Percentiles rank a stretch among this genome's conserved stretches.
Conservation (phyloP, 2,329 filamentous ascomycete species). For the Plectosphaerella plurivora region DNA sequence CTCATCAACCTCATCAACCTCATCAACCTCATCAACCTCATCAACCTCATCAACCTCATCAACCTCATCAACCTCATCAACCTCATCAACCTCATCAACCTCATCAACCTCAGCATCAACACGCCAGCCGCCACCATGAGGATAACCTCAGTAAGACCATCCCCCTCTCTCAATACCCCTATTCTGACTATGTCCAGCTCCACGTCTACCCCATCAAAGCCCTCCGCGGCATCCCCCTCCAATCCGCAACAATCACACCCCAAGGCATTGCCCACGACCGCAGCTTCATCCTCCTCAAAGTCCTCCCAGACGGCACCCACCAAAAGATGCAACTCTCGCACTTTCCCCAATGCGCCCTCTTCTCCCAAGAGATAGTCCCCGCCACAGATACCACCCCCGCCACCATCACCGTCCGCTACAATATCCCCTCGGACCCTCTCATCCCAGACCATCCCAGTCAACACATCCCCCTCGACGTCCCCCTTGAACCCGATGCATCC, state of each 20-base stretch:
- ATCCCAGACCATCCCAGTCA: constrained; percentile 31
- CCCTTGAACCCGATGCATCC: constrained; percentile 47
- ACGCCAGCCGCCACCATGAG: background rate
- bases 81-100: background rate
- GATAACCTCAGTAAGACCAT: background rate
- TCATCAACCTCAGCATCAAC: constrained; percentile 1
- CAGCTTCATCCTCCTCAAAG: constrained; percentile 65
- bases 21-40: background rate
- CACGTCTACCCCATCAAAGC: constrained; percentile 74
- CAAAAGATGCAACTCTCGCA: constrained; percentile 56
- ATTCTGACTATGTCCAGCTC: constrained; percentile 27
- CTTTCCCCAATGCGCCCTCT: constrained; percentile 59
- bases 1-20: background rate
- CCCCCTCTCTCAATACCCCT: background rate
- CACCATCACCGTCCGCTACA: constrained; percentile 38
- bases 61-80: background rate
- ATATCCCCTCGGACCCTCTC: constrained; percentile 30
- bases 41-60: background rate
- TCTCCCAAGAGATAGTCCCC: constrained; percentile 50
- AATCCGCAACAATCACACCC: constrained; percentile 48
- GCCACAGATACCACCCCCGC: constrained; percentile 15
- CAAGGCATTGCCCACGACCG: constrained; percentile 64
- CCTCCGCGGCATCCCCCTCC: constrained; percentile 56
- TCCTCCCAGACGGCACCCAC: constrained; percentile 33
- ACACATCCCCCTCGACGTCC: constrained; percentile 43